These are phyloP conservation scores for Millerozyma miso DNA, from an alignment of 805 yeast species.

Conservation along the genomic window DNA sequence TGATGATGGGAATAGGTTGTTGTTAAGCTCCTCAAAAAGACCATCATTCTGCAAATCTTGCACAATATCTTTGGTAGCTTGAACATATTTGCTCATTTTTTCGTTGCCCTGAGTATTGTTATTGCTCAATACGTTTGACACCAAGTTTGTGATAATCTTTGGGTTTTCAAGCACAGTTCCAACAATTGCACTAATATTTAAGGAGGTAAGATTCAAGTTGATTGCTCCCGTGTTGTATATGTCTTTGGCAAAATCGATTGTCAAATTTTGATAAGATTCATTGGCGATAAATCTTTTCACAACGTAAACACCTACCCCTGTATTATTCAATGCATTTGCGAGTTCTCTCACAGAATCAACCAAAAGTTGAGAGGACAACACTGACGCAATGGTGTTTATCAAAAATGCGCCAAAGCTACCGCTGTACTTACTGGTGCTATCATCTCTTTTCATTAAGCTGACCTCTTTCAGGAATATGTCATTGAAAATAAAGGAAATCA, in stretches of 20 bases:
- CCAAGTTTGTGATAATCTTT: constrained; percentile 13
- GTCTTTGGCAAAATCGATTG: constrained; percentile 28
- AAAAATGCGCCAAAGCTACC: constrained; percentile 25
- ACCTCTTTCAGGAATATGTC: constrained; percentile 20
- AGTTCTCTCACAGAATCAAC: constrained; percentile 21
- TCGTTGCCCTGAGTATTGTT: constrained; percentile 1
- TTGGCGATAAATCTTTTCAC: constrained; percentile 32
- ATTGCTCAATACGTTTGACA: constrained; percentile 18
- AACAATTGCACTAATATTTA: constrained; percentile 27
- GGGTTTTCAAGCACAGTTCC: constrained; percentile 22
- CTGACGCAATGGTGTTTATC: constrained; percentile 23
- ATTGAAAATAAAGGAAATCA: constrained; percentile 18
- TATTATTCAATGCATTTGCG: constrained; percentile 35
- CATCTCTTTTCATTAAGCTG: constrained; percentile 7
- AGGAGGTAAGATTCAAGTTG: constrained; percentile 13
- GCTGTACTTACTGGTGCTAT: constrained; percentile 7
- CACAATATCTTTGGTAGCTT: constrained; percentile 28
- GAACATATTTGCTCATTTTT: constrained; percentile 21
- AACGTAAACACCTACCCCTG: constrained; percentile 35
- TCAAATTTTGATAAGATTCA: constrained; percentile 32
- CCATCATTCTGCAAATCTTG: constrained; percentile 32
- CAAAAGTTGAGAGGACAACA: constrained; percentile 26
- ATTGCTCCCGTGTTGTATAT: constrained; percentile 24
- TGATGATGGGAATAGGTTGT: constrained; percentile 25
- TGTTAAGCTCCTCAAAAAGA: constrained; percentile 34